Evolutionary conservation across 1,284 basidiomycete genomes (phyloP).

Genomic region (Mycosarcoma maydis): DNA sequence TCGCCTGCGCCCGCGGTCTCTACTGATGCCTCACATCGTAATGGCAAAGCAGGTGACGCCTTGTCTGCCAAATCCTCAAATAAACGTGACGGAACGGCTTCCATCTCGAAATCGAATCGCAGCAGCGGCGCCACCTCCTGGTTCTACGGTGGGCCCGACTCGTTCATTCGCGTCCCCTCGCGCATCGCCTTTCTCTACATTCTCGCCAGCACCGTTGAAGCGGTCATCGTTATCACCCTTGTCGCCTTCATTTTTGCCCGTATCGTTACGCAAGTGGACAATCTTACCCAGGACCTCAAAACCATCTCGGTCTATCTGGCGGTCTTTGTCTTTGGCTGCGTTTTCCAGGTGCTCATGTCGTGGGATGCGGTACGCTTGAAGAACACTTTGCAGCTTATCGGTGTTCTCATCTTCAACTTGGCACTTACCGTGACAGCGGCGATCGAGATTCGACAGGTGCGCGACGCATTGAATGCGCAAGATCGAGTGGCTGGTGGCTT

Average conservation of each 20-base stretch:
- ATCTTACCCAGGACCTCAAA: constrained; percentile 56
- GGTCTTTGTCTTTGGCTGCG: constrained; percentile 54
- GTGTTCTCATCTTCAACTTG: constrained; percentile 57
- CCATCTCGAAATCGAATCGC: constrained; percentile 28
- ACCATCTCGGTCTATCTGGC: constrained; percentile 59
- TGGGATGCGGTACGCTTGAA: constrained; percentile 58
- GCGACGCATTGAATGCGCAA: constrained; percentile 47
- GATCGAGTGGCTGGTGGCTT: constrained; percentile 30
- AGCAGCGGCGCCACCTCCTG: constrained; percentile 29
- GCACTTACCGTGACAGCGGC: constrained; percentile 54
- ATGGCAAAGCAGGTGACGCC: background rate
- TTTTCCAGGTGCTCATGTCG: constrained; percentile 54
- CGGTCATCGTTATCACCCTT: constrained; percentile 46
- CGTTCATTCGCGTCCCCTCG: constrained; percentile 33
- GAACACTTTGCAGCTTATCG: constrained; percentile 60
- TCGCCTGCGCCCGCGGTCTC: constrained; percentile 5
- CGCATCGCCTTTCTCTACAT: constrained; percentile 26
- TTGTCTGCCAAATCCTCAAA: constrained; percentile 7
- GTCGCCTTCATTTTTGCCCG: constrained; percentile 51
- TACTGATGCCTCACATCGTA: background rate
- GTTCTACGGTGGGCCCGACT: constrained; percentile 20
- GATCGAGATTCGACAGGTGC: constrained; percentile 56
- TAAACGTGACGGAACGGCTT: constrained; percentile 29
- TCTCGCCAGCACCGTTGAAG: constrained; percentile 40
- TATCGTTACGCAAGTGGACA: constrained; percentile 36